Evolutionary conservation across 208 protist genomes (phyloP).

Genomic region (Spongospora subterranea): DNA sequence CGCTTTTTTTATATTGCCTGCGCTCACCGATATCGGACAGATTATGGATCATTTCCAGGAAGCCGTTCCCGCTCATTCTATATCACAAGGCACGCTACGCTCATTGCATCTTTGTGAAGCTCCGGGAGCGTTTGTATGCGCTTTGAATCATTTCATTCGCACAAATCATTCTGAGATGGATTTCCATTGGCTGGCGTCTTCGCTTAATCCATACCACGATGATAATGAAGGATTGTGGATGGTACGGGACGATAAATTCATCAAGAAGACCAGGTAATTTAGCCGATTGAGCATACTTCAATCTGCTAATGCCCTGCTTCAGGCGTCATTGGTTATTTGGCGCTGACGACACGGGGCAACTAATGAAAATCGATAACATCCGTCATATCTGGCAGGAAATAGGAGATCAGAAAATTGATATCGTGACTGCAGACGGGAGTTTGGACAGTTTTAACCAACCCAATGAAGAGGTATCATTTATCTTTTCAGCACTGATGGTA

Average conservation of each 20-base stretch:
- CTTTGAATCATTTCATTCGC: background rate
- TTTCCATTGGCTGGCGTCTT: background rate
- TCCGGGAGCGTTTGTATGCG: background rate
- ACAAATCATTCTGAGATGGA: background rate
- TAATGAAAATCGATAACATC: background rate
- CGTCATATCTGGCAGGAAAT: background rate
- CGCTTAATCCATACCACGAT: slow-evolving; percentile 15
- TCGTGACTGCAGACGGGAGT: background rate
- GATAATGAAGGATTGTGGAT: background rate
- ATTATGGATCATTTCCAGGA: background rate
- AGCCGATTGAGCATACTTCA: background rate
- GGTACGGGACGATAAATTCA: slow-evolving; percentile 5
- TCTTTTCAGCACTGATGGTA: background rate
- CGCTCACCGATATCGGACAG: too few relatives aligned
- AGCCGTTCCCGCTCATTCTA: background rate
- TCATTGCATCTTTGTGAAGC: background rate
- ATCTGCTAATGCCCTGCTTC: too few relatives aligned
- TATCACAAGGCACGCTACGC: background rate
- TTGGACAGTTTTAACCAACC: background rate
- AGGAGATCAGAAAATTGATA: background rate
- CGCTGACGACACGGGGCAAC: background rate
- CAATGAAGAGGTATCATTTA: background rate
- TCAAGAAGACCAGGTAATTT: slow-evolving; percentile 7
- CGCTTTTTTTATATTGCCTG: too few relatives aligned
- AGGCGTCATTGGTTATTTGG: background rate